A percentile compares a stretch with the other conserved stretches of the same genome.
These are phyloP conservation scores for Teratosphaeria viscida DNA, from an alignment of 2,329 filamentous ascomycete species.

Conservation along the genomic window DNA sequence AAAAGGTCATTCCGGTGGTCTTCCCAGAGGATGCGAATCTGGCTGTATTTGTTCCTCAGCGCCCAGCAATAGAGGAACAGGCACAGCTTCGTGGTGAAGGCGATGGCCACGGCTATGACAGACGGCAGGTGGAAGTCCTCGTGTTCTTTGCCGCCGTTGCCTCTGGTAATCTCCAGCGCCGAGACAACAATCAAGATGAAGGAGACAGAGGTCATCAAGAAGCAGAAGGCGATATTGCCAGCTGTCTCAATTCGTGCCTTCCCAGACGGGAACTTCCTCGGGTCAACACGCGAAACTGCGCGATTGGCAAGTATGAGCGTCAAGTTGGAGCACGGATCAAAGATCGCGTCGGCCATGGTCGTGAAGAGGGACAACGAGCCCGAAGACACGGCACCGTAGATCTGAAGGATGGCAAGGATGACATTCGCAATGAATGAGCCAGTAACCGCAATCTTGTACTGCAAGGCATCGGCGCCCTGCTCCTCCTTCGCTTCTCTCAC, in stretches of 20 bases:
- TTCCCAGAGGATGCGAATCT: constrained; percentile 87
- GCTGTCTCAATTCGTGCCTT: constrained; percentile 92
- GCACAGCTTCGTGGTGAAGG: constrained; percentile 71
- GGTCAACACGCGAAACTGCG: constrained; percentile 78
- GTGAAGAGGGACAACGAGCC: constrained; percentile 93
- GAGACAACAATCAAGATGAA: constrained; percentile 88
- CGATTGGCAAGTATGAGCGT: constrained; percentile 79
- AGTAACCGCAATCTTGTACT: constrained; percentile 57
- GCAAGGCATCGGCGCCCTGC: constrained; percentile 69
- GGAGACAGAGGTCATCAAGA: constrained; percentile 88
- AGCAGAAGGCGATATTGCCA: constrained; percentile 93
- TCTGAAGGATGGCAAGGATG: constrained; percentile 64
- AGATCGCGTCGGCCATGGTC: constrained; percentile 91
- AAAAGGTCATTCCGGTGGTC: constrained; percentile 96
- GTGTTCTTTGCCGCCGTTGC: constrained; percentile 33
- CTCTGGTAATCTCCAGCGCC: constrained; percentile 54
- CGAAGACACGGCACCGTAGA: constrained; percentile 80
- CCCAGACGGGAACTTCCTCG: constrained; percentile 76
- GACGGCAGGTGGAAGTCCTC: constrained; percentile 70
- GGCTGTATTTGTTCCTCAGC: constrained; percentile 79
- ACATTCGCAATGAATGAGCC: constrained; percentile 71
- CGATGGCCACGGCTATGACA: constrained; percentile 72
- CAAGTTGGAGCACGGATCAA: constrained; percentile 68
- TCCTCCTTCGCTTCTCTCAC: constrained; percentile 65
- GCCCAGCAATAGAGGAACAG: constrained; percentile 91